Evolutionary conservation across 2,329 filamentous ascomycete genomes (phyloP).

Genomic region (Gliomastix tumulicola): DNA sequence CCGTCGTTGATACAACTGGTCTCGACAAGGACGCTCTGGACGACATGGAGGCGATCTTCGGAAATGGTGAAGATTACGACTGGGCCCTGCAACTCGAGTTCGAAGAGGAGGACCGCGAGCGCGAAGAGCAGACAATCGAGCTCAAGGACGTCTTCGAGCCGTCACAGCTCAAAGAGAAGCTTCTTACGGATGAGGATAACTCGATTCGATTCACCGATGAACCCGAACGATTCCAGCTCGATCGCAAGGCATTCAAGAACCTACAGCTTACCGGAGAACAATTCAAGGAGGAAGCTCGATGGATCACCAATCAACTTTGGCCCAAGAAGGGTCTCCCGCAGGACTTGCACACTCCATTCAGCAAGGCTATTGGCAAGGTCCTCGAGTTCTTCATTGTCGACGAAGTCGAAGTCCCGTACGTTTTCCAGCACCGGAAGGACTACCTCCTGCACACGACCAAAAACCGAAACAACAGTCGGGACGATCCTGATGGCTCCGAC

Average conservation of each 20-base stretch:
- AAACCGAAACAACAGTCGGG: conserved; percentile 49
- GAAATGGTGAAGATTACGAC: conserved; percentile 90
- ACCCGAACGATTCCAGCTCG: conserved; percentile 89
- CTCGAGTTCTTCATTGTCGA: conserved; percentile 93
- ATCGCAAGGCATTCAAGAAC: conserved; percentile 81
- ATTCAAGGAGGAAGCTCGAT: conserved; percentile 81
- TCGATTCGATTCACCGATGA: conserved; percentile 81
- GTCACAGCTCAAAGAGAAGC: conserved; percentile 85
- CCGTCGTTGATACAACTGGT: conserved; percentile 71
- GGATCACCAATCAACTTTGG: conserved; percentile 88
- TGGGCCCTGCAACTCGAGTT: conserved; percentile 90
- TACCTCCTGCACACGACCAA: conserved; percentile 89
- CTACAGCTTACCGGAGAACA: conserved; percentile 76
- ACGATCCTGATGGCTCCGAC: conserved; percentile 65
- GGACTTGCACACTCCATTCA: conserved; percentile 75
- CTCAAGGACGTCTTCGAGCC: conserved; percentile 98
- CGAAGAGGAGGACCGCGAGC: conserved; percentile 70
- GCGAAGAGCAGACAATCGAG: conserved; percentile 78
- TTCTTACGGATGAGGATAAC: conserved; percentile 94
- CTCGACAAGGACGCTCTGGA: conserved; percentile 89
- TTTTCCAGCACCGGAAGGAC: conserved; percentile 97
- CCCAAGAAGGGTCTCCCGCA: conserved; percentile 72
- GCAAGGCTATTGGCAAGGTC: conserved; percentile 82
- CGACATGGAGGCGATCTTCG: conserved; percentile 94
- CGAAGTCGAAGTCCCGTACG: conserved; percentile 92